Evolutionary conservation across 768 basidiomycete genomes (phyloP).

Genomic region (Pisolithus tinctorius): DNA sequence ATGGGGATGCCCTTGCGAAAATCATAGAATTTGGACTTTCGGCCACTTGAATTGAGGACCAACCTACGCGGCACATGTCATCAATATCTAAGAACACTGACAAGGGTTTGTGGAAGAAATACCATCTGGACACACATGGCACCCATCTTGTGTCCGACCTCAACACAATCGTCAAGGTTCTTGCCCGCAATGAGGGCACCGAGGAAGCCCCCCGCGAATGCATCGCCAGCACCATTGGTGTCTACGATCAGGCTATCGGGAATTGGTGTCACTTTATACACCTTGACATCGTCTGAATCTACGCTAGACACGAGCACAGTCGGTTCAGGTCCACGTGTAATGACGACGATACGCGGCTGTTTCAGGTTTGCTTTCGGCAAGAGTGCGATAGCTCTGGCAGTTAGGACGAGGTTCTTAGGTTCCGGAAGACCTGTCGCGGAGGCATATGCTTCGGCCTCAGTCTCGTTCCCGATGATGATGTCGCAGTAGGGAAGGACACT

Average conservation of each 20-base stretch:
- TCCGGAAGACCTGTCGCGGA: slow-evolving; percentile 60
- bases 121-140: slow-evolving; percentile 81
- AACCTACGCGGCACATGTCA: slow-evolving; percentile 28
- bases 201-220: slow-evolving; percentile 94
- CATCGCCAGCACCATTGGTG: slow-evolving; percentile 97
- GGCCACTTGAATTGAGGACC: slow-evolving; percentile 54
- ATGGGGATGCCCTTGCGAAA: neutral
- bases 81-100: neutral
- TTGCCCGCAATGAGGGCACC: slow-evolving; percentile 81
- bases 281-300: slow-evolving; percentile 47
- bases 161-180: slow-evolving; percentile 65
- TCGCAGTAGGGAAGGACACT: slow-evolving; percentile 80
- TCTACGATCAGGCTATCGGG: slow-evolving; percentile 71
- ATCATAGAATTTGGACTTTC: slow-evolving; percentile 40
- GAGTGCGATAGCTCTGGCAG: slow-evolving; percentile 72
- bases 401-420: slow-evolving; percentile 56
- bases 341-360: slow-evolving; percentile 74
- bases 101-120: slow-evolving; percentile 9
- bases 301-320: slow-evolving; percentile 69
- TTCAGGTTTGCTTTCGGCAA: slow-evolving; percentile 70
- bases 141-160: slow-evolving; percentile 82
- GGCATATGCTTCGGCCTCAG: slow-evolving; percentile 87
- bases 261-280: slow-evolving; percentile 54
- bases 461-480: slow-evolving; percentile 93
- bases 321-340: slow-evolving; percentile 85